Base-by-base conservation (phyloP, 306 rosid species). In the Hippophae tibetana region DNA sequence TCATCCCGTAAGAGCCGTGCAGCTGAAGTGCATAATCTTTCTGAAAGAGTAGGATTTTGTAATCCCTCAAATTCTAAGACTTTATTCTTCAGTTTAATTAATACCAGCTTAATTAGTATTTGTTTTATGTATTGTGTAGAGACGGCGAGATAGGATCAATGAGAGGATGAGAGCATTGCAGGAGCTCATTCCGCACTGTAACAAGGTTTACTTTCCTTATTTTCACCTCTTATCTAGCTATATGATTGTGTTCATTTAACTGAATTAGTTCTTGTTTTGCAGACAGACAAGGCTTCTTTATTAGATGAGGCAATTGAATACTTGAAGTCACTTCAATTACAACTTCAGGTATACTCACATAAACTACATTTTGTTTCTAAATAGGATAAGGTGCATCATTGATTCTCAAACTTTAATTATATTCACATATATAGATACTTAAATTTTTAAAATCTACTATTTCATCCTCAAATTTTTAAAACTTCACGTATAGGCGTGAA, bases 231-330 rank as follows among this genome's bases (percentile, higher is more conserved):
- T 31, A 31, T 31, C 38, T 31, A 31, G 5, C 23, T 31, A 31
- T 31, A 31, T 31, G 3, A 31, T 31, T 31, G 38, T 31, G 3
- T 31, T 31, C 5, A 31, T 31, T 31, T 54, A 25, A 72, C 26
- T n/a, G 59, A 65, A 52, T 42, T 52, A 8, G 44, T 65, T 40
- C 67, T 49, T 52, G 52, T 61, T 59, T 42, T 75, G 77, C 86
- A 89, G 97, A 84, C 93, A 23, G 95, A 89, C 66, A 89, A 86
- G 71, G 97, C 97, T 43, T 89, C 95, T 1, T 78, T 89, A 93
- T 68, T 86, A 50, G 95, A 89, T 54, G 95, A 89, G 76, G 97
- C 93, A 47, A 84, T 86, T n/a, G 93, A 89, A 49, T 89, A 89
- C 84, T 69, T 89, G 77, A 89, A 86, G 78, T 78, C 95, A 47